Conservation (phyloP, 2,329 filamentous ascomycete genomes). For the Daldinia eschscholtzii region DNA sequence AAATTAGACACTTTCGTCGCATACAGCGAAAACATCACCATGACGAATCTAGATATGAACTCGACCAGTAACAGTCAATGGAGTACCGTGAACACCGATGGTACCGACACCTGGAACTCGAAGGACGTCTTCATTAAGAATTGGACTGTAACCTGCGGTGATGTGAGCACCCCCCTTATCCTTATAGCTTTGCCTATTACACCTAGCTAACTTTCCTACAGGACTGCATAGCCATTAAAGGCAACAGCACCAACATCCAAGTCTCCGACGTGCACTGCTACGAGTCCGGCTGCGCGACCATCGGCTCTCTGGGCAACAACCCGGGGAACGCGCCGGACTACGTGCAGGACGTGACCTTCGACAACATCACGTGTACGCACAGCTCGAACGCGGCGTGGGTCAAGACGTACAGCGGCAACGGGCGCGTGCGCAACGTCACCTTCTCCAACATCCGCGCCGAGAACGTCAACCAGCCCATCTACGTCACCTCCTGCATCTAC, state of each 20-base stretch:
- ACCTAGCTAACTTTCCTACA: conserved; percentile 32
- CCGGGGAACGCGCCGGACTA: conserved; percentile 52
- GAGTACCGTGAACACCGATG: conserved; percentile 64
- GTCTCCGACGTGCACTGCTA: conserved; percentile 56
- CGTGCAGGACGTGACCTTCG: conserved; percentile 56
- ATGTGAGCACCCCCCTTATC: conserved; percentile 49
- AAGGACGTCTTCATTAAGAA: conserved; percentile 60
- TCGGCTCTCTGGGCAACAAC: conserved; percentile 57
- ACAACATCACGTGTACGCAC: conserved; percentile 56
- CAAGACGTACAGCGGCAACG: conserved; percentile 58
- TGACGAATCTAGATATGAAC: conserved; percentile 66
- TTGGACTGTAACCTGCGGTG: conserved; percentile 59
- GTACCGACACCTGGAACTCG: conserved; percentile 65
- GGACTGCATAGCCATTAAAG: conserved; percentile 59
- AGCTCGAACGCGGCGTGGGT: conserved; percentile 59
- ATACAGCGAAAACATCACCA: conserved; percentile 62
- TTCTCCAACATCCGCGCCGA: conserved; percentile 57
- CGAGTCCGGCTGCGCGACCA: conserved; percentile 55
- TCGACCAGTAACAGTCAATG: conserved; percentile 60
- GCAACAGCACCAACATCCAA: conserved; percentile 56
- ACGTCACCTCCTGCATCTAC: conserved; percentile 62
- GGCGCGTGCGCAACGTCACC: conserved; percentile 59
- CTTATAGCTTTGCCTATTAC: neutral
- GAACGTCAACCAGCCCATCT: conserved; percentile 63
- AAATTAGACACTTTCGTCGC: conserved; percentile 53